These are phyloP conservation scores for Phellopilus nigrolimitatus DNA, from an alignment of 1,284 basidiomycete species.

Conservation along the genomic window DNA sequence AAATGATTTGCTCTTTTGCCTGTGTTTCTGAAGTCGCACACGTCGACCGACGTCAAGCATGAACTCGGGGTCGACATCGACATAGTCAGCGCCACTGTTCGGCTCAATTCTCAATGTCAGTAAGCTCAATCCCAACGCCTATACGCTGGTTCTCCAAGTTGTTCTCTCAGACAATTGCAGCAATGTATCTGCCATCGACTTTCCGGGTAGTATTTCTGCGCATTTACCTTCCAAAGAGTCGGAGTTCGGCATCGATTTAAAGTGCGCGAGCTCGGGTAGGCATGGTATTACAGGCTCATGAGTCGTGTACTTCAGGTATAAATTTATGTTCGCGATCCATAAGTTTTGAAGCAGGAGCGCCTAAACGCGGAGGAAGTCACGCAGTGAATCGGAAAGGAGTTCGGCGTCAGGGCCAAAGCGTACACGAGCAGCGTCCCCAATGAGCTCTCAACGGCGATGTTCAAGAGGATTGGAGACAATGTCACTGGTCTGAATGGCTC, in stretches of 20 bases:
- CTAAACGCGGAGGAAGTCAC: slow-evolving; percentile 38
- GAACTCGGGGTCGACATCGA: too few relatives aligned
- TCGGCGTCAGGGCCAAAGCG: slow-evolving; percentile 33
- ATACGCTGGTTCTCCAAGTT: too few relatives aligned
- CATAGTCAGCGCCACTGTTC: too few relatives aligned
- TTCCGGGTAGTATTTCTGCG: too few relatives aligned
- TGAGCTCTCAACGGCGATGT: slow-evolving; percentile 32
- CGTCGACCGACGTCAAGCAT: too few relatives aligned
- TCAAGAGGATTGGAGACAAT: slow-evolving; percentile 36
- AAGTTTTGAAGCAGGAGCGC: slow-evolving; percentile 26
- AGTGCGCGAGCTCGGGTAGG: slow-evolving; percentile 36
- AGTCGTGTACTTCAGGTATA: neutral
- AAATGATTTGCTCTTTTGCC: too few relatives aligned
- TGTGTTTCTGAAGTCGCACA: too few relatives aligned
- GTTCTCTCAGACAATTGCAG: too few relatives aligned
- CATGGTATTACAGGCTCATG: slow-evolving; percentile 40
- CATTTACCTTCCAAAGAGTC: slow-evolving; percentile 38
- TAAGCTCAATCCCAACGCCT: too few relatives aligned
- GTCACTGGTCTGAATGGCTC: slow-evolving; percentile 39
- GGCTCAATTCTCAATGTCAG: too few relatives aligned
- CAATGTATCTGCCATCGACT: too few relatives aligned
- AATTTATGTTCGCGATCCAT: neutral
- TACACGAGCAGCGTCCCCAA: slow-evolving; percentile 40
- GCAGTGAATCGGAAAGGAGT: slow-evolving; percentile 31
- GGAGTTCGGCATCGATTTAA: slow-evolving; percentile 40